A percentile compares a stretch with the other conserved stretches of the same genome.
Evolutionary conservation across 768 basidiomycete genomes (phyloP).

Genomic region (Termitomyces sp.): DNA sequence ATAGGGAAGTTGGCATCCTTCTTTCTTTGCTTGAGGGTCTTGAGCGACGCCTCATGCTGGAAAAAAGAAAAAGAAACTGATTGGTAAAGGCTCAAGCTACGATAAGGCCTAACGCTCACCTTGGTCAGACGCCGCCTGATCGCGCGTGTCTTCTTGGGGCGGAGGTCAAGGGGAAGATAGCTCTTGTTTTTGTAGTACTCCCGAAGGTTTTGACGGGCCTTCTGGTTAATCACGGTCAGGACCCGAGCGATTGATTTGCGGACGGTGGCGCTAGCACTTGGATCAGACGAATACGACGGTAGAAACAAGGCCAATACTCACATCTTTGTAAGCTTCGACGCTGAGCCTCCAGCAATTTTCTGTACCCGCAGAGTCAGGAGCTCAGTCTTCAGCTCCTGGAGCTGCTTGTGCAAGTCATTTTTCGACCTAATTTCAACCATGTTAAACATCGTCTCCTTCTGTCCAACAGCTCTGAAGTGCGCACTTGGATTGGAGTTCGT

Average conservation of each 20-base stretch:
- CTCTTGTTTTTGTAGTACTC: constrained; percentile 99
- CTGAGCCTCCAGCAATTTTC: constrained; percentile 95
- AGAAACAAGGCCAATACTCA: constrained; percentile 41
- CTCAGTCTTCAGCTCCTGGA: constrained; percentile 93
- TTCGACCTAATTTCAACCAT: constrained; percentile 65
- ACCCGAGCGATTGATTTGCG: constrained; percentile 99
- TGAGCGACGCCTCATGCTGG: constrained; percentile 79
- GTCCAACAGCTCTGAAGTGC: constrained; percentile 24
- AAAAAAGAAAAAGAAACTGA: not conserved
- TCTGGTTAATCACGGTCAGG: constrained; percentile 97
- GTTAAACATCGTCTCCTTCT: constrained; percentile 14
- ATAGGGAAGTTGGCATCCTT: constrained; percentile 91
- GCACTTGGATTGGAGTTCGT: constrained; percentile 95
- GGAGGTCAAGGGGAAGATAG: constrained; percentile 95
- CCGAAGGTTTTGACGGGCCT: constrained; percentile 93
- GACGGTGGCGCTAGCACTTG: constrained; percentile 70
- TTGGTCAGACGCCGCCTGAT: constrained; percentile 94
- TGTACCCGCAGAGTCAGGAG: constrained; percentile 92
- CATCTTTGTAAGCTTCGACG: constrained; percentile 98
- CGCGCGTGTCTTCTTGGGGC: constrained; percentile 96
- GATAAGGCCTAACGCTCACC: constrained; percentile 41
- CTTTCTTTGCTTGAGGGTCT: constrained; percentile 93
- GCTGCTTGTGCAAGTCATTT: constrained; percentile 94
- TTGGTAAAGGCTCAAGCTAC: not conserved
- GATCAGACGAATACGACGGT: not conserved